Conservation (phyloP, 208 protist species). For the Trypanosoma theileri region DNA sequence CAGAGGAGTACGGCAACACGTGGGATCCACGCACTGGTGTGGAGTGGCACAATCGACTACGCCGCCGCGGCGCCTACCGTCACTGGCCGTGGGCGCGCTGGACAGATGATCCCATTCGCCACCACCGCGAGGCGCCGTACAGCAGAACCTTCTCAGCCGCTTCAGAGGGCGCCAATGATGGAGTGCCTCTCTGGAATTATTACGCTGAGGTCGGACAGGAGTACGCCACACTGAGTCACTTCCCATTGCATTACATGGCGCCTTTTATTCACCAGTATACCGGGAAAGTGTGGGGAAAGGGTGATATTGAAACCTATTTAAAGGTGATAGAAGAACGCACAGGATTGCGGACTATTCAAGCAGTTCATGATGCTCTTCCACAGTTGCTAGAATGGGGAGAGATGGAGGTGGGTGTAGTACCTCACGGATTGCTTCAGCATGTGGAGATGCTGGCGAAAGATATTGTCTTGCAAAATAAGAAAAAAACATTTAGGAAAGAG, state of each 20-base stretch:
- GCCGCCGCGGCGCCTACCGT: constrained; percentile 58
- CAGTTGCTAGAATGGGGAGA: constrained; percentile 33
- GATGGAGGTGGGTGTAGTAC: constrained; percentile 30
- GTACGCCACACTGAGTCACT: constrained; percentile 66
- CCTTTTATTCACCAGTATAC: constrained; percentile 83
- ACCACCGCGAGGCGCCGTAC: constrained; percentile 45
- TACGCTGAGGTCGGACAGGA: constrained; percentile 70
- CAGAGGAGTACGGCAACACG: constrained; percentile 78
- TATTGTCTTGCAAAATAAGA: constrained; percentile 54
- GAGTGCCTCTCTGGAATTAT: constrained; percentile 73
- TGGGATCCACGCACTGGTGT: constrained; percentile 71
- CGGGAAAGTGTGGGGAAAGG: constrained; percentile 49
- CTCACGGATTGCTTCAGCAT: constrained; percentile 60
- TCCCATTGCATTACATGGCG: constrained; percentile 60
- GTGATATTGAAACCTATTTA: constrained; percentile 46
- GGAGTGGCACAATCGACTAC: constrained; percentile 79
- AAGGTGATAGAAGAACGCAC: constrained; percentile 46
- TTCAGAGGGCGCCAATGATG: constrained; percentile 40
- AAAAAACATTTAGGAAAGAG: constrained; percentile 37
- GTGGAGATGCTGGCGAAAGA: constrained; percentile 57
- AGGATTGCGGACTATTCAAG: constrained; percentile 50
- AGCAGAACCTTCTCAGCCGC: constrained; percentile 51
- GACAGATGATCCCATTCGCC: constrained; percentile 72
- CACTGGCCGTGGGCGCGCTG: constrained; percentile 79
- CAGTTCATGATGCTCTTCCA: constrained; percentile 27